Evolutionary conservation across 2,329 filamentous ascomycete genomes (phyloP).

Genomic region (Pleurostoma richardsiae): DNA sequence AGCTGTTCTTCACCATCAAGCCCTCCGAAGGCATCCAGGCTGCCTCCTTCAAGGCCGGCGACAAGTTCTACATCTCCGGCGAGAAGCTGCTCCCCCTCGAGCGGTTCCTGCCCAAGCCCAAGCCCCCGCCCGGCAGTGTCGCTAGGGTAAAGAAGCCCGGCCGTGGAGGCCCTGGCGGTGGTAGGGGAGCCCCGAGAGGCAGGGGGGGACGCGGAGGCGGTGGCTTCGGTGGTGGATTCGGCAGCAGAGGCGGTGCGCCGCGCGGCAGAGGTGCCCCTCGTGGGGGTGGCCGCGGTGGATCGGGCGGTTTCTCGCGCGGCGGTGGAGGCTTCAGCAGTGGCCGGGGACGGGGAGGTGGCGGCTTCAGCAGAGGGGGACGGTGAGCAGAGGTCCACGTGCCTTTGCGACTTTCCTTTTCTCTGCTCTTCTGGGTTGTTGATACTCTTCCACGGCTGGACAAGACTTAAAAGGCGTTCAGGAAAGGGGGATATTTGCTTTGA

Average conservation of each 20-base stretch:
- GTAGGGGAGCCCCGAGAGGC: slow-evolving; percentile 31
- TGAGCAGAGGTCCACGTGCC: neutral
- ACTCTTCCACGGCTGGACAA: slow-evolving; percentile 7
- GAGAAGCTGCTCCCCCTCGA: slow-evolving; percentile 95
- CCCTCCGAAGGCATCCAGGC: slow-evolving; percentile 95
- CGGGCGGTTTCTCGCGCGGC: slow-evolving; percentile 11
- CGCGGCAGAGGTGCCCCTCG: slow-evolving; percentile 11
- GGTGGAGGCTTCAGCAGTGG: slow-evolving; percentile 19
- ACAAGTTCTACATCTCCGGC: slow-evolving; percentile 93
- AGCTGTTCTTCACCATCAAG: slow-evolving; percentile 98
- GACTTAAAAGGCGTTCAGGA: slow-evolving; percentile 9
- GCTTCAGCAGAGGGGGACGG: slow-evolving; percentile 21
- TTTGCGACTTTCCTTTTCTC: slow-evolving; percentile 1
- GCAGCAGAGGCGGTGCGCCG: slow-evolving; percentile 15
- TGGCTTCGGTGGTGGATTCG: slow-evolving; percentile 17
- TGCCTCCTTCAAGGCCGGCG: slow-evolving; percentile 87
- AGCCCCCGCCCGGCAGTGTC: slow-evolving; percentile 60
- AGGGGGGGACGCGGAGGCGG: slow-evolving; percentile 21
- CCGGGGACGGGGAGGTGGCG: slow-evolving; percentile 25
- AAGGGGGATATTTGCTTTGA: slow-evolving; percentile 6
- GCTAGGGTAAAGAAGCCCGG: slow-evolving; percentile 52
- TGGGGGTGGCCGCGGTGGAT: slow-evolving; percentile 20
- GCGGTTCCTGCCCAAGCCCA: slow-evolving; percentile 94
- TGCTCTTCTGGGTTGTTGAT: slow-evolving; percentile 6
- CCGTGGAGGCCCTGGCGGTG: slow-evolving; percentile 58